Evolutionary conservation across 495 filamentous ascomycete genomes (phyloP), one percentile per base, ranked within the genome.

Genomic region (Talaromyces thailandensis): DNA sequence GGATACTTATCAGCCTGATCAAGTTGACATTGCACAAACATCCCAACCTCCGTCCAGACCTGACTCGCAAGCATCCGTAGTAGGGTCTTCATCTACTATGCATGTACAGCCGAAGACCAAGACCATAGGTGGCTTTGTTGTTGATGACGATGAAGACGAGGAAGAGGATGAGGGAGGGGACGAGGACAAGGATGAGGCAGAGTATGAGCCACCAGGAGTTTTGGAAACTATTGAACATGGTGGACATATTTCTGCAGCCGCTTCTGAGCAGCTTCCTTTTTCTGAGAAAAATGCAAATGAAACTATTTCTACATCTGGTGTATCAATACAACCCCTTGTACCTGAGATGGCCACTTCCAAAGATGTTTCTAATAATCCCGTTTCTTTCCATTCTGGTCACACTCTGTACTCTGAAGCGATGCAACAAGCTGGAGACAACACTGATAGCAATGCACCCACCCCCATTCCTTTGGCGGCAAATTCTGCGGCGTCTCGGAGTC

Each of bases 121-220:
- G 72, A 91, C 84, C 43, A 86, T 86, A 64, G 89, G 88, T 66
- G 91, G 90, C 64, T 93, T 93, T 80, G 79, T 91, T 70, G 85
- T 87, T 66, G 89, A 90, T 75, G 88, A 90, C 52, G 86, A 86
- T 68, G 73, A 77, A 26, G 58, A 61, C 12, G 59, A 61, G 18
- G 76, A 76, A 52, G 65, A 74, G 28, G 71, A 75, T 40, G 75
- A 73, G 43, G 68, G 68, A 50, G 67, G 57, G 60, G 74, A 76
- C 60, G 65, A 72, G 12, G 61, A 61, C 64, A 80, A 81, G 56
- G 68, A 78, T 63, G 82, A 84, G 68, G 79, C 77, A 64, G 79
- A 79, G 68, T 80, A 85, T 72, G 83, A 84, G 66, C 76, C 79
- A 32, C 79, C 82, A 61, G 79, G 76, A 70, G 76, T 75, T 70